phyloP scores from a whole-genome alignment of 2,329 filamentous ascomycete genomes.

The Simplicillium sp. region DNA sequence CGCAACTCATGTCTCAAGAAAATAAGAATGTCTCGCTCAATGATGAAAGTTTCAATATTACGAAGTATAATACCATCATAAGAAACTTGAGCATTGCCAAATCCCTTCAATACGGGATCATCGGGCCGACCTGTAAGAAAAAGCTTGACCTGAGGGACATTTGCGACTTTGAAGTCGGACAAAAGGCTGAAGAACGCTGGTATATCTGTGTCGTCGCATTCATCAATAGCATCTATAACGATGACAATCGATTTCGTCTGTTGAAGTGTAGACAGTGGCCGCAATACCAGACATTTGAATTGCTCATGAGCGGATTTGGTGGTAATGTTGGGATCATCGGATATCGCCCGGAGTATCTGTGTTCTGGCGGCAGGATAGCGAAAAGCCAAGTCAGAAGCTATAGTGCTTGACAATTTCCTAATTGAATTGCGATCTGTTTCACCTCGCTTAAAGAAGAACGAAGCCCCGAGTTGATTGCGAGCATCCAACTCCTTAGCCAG shows the following conservation, averaged over 20 bases:
- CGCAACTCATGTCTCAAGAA: neutral
- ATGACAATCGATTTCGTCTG: neutral
- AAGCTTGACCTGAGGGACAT: neutral
- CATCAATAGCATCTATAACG: neutral
- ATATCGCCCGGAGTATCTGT: neutral
- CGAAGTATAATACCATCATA: neutral
- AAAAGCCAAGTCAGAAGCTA: neutral
- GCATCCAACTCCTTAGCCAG: neutral
- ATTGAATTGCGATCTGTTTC: neutral
- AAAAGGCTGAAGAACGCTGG: neutral
- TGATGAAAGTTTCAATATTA: neutral
- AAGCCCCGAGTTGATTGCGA: neutral
- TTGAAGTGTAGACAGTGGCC: neutral
- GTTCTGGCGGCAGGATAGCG: neutral
- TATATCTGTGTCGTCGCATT: neutral
- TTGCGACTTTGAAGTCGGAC: neutral
- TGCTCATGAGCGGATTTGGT: neutral
- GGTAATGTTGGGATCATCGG: neutral
- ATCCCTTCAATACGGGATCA: neutral
- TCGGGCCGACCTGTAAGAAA: neutral
- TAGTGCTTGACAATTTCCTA: neutral
- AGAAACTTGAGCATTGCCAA: neutral
- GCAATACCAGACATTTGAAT: neutral
- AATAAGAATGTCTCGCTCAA: neutral
- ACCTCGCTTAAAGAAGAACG: neutral